Evolutionary conservation across 306 rosid species (phyloP).

Genomic region (Coriaria nepalensis): DNA sequence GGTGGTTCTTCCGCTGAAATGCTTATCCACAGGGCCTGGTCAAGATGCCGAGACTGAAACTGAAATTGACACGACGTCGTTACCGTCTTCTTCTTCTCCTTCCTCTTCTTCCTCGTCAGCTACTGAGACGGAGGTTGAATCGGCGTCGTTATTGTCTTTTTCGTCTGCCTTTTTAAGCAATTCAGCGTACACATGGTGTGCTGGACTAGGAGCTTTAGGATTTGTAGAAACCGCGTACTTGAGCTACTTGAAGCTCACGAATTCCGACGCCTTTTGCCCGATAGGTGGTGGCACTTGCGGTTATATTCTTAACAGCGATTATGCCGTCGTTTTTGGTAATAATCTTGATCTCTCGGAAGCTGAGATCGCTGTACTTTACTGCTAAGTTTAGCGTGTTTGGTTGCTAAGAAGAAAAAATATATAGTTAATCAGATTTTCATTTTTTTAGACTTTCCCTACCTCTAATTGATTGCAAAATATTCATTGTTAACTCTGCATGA

Average conservation of each 20-base stretch:
- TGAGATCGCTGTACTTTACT: slow-evolving; percentile 4
- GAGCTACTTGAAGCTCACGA: slow-evolving; percentile 63
- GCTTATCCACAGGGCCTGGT: slow-evolving; percentile 30
- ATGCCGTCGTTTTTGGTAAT: slow-evolving; percentile 64
- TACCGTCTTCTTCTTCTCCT: too few relatives aligned
- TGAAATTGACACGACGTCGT: slow-evolving; percentile 5
- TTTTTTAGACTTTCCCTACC: too few relatives aligned
- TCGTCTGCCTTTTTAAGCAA: slow-evolving; percentile 16
- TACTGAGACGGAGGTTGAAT: slow-evolving; percentile 28
- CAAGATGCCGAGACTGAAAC: slow-evolving; percentile 33
- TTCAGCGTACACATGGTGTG: slow-evolving; percentile 28
- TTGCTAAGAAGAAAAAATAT: too few relatives aligned
- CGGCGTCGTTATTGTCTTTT: slow-evolving; percentile 8
- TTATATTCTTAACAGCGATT: slow-evolving; percentile 41
- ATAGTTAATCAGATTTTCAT: too few relatives aligned
- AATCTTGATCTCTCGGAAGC: background rate
- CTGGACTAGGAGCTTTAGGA: slow-evolving; percentile 54
- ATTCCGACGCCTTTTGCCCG: slow-evolving; percentile 43
- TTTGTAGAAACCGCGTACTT: slow-evolving; percentile 69
- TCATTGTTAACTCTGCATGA: too few relatives aligned
- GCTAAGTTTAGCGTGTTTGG: background rate
- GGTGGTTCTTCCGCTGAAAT: slow-evolving; percentile 19
- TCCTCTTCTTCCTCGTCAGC: slow-evolving; percentile 4
- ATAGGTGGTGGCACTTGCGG: slow-evolving; percentile 31
- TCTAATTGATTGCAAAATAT: too few relatives aligned